phyloP scores from a whole-genome alignment of 176 grass and related monocot species.

The Aegilops longissima region DNA sequence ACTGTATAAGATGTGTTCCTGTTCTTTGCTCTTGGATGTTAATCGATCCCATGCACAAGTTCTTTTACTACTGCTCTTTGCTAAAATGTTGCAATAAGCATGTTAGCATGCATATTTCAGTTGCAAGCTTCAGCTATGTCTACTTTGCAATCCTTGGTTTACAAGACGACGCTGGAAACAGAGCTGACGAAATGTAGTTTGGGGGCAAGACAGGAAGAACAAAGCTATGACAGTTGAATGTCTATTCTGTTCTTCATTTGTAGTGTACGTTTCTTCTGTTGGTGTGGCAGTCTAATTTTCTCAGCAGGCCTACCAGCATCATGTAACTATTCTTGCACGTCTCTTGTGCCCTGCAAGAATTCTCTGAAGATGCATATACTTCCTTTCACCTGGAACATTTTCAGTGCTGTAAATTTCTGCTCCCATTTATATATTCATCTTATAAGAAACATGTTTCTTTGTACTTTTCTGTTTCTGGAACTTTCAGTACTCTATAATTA shows the following conservation, averaged over 20 bases:
- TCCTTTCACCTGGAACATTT: not conserved
- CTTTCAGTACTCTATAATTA: not conserved
- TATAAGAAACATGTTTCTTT: not conserved
- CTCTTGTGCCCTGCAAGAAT: not conserved
- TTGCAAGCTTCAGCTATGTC: conserved; percentile 5
- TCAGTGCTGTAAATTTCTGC: not conserved
- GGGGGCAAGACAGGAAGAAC: not conserved
- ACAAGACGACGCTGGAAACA: not conserved
- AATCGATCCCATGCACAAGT: not conserved
- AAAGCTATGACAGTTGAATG: not conserved
- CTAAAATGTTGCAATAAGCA: not conserved
- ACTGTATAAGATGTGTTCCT: not conserved
- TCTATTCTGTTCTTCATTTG: not conserved
- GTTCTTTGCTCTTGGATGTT: not conserved
- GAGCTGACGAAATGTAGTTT: not conserved
- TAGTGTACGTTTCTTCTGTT: not conserved
- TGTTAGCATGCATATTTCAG: not conserved
- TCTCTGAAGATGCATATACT: not conserved
- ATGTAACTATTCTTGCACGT: not conserved
- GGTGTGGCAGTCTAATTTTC: not conserved
- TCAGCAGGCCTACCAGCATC: not conserved
- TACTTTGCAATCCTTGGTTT: not conserved
- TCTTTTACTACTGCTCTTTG: not conserved
- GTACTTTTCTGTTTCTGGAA: not conserved
- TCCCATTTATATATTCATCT: not conserved